These are phyloP conservation scores for Vigna unguiculata DNA, from an alignment of 306 rosid genomes.

Conservation along the genomic window DNA sequence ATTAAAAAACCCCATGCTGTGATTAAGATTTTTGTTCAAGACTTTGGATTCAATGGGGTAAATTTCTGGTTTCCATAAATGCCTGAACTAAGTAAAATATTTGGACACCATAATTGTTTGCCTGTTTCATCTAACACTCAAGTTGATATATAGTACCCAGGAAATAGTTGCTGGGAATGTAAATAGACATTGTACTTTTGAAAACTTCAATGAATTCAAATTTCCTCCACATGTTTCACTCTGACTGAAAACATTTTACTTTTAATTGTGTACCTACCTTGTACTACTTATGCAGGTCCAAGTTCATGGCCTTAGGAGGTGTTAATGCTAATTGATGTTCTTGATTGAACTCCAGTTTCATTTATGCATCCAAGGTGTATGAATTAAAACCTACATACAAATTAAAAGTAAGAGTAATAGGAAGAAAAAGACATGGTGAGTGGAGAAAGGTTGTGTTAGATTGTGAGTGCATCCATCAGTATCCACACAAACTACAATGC, in stretches of 20 bases:
- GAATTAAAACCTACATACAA: not conserved
- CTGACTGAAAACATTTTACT: constrained; percentile 4
- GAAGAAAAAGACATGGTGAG: not conserved
- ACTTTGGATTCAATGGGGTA: constrained; percentile 26
- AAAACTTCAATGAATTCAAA: constrained; percentile 41
- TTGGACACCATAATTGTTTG: constrained; percentile 46
- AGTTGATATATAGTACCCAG: constrained; percentile 35
- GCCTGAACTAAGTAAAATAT: constrained; percentile 24
- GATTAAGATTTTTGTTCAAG: constrained; percentile 28
- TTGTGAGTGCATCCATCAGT: constrained; percentile 49
- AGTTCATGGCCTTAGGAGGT: not conserved
- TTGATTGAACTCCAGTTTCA: constrained; percentile 14
- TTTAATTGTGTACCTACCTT: constrained; percentile 21
- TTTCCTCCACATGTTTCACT: constrained; percentile 14
- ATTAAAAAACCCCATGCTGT: constrained; percentile 24
- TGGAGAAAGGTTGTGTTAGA: constrained; percentile 35
- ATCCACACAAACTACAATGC: constrained; percentile 57
- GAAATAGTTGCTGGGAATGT: constrained; percentile 37
- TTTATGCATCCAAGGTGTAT: not conserved
- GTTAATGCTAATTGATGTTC: not conserved
- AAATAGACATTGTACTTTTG: constrained; percentile 32
- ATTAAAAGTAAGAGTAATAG: not conserved
- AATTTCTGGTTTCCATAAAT: constrained; percentile 39
- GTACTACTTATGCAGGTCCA: not conserved
- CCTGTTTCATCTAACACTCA: constrained; percentile 38